Evolutionary conservation across 2,329 filamentous ascomycete species (phyloP), one percentile per base, ranked within the genome.

Genomic region (Beauveria australis): DNA sequence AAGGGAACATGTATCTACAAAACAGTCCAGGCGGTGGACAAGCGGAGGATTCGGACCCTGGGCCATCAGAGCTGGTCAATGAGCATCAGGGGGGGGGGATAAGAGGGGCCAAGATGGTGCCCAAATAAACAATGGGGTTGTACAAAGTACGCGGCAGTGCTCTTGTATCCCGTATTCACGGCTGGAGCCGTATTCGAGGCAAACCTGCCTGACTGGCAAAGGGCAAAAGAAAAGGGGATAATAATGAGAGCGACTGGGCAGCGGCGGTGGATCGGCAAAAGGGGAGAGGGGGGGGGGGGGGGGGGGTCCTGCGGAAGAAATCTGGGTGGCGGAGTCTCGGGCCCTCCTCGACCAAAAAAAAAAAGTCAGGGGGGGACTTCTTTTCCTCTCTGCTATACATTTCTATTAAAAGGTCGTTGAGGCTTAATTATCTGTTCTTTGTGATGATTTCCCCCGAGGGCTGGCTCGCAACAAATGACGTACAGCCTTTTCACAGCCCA

Each of bases 151-250:
- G 33, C 47, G 56, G 56, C 48, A 43, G 46, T 30, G 46, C 48
- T 33, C 22, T 18, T 40, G 48, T 4, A 52, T 44, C 48, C 48
- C 48, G 56, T 59, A 59, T 59, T 53, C 56, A 44, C 43, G 7
- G 24, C 47, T 52, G 37, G 46, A 57, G 46, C 30, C 37, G 47
- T 37, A 58, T 51, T 58, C 10, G 47, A 59, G 22, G 56, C 56
- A 40, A 44, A 52, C 51, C 24, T 16, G 33, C 37, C 19, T 41
- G 33, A 58, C 46, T 43, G 44, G n/a, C 3, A 24, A 18, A 56
- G 28, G 30, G 30, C 30, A 8, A 18, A n/a, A 26, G n/a, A 22
- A 52, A 52, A 19, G n/a, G 51, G 22, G n/a, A 53, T 22, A 28
- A 26, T 14, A 30, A 33, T 14, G 30, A 30, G 19, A 33, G 8